Conservation (phyloP, 2,329 filamentous ascomycete species). For the Calonectria montana region DNA sequence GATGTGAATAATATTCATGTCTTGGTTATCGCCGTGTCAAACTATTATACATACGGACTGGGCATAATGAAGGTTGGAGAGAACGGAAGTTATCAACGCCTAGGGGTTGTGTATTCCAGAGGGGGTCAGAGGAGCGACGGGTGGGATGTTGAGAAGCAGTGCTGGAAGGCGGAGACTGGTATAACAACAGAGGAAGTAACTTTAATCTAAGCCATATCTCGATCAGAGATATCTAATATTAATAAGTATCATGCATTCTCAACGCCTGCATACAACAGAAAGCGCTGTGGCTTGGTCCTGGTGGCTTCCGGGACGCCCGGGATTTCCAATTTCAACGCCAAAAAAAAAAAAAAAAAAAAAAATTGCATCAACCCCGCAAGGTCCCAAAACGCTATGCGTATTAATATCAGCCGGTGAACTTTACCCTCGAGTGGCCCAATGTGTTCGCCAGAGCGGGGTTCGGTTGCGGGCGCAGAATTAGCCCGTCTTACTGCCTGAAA, state of each 20-base stretch:
- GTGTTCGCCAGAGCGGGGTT: background rate
- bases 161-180: background rate
- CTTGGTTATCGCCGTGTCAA: background rate
- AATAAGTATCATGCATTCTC: background rate
- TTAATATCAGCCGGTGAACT: background rate
- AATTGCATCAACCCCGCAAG: too few species aligned
- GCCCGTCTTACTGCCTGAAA: background rate
- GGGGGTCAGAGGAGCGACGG: background rate
- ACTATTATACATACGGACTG: background rate
- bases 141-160: background rate
- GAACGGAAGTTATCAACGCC: background rate
- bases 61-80: background rate
- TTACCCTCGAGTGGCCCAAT: background rate
- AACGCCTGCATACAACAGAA: background rate
- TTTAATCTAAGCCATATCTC: background rate
- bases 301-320: background rate
- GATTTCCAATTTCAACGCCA: background rate
- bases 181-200: background rate
- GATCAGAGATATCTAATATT: background rate
- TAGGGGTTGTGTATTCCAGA: background rate
- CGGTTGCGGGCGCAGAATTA: background rate
- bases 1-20: background rate
- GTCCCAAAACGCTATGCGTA: background rate
- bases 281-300: too few species aligned
- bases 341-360: background rate